These are phyloP conservation scores for Termitomyces bulborhizus DNA, from an alignment of 768 basidiomycete genomes.

Conservation along the genomic window DNA sequence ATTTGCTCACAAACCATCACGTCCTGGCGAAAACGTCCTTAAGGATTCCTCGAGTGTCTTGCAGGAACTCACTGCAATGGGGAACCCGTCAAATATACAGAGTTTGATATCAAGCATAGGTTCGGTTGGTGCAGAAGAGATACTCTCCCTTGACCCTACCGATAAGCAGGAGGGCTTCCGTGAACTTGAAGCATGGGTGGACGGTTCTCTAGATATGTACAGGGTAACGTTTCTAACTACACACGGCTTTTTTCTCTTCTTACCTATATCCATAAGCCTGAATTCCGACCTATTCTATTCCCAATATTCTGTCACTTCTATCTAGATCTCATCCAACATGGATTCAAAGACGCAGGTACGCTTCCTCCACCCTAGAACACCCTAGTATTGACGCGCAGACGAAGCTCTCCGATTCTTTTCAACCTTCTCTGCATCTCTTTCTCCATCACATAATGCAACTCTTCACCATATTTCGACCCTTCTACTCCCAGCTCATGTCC, in stretches of 20 bases:
- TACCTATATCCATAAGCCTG: slow-evolving; percentile 49
- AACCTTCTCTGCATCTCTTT: slow-evolving; percentile 63
- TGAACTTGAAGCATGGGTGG: slow-evolving; percentile 84
- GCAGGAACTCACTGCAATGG: slow-evolving; percentile 62
- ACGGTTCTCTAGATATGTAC: slow-evolving; percentile 89
- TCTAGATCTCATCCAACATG: slow-evolving; percentile 86
- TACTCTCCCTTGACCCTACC: slow-evolving; percentile 73
- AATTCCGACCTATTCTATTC: slow-evolving; percentile 89
- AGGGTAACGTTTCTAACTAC: slow-evolving; percentile 42
- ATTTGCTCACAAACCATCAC: slow-evolving; percentile 61
- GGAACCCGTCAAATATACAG: slow-evolving; percentile 67
- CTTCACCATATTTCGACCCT: slow-evolving; percentile 78
- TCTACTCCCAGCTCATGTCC: slow-evolving; percentile 77
- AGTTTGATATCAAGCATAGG: slow-evolving; percentile 73
- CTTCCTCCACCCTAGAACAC: slow-evolving; percentile 6
- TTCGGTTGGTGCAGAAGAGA: slow-evolving; percentile 76
- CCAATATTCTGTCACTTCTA: slow-evolving; percentile 98
- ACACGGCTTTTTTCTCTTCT: neutral
- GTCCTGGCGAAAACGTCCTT: slow-evolving; percentile 63
- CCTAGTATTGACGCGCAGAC: slow-evolving; percentile 13
- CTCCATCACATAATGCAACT: slow-evolving; percentile 56
- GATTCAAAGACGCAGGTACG: slow-evolving; percentile 86
- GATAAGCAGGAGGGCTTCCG: slow-evolving; percentile 84
- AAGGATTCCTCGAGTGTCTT: slow-evolving; percentile 62
- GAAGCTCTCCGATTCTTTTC: slow-evolving; percentile 72